These are phyloP conservation scores for Circinella umbellata DNA, from an alignment of 371 early-diverging fungal species.

Conservation along the genomic window DNA sequence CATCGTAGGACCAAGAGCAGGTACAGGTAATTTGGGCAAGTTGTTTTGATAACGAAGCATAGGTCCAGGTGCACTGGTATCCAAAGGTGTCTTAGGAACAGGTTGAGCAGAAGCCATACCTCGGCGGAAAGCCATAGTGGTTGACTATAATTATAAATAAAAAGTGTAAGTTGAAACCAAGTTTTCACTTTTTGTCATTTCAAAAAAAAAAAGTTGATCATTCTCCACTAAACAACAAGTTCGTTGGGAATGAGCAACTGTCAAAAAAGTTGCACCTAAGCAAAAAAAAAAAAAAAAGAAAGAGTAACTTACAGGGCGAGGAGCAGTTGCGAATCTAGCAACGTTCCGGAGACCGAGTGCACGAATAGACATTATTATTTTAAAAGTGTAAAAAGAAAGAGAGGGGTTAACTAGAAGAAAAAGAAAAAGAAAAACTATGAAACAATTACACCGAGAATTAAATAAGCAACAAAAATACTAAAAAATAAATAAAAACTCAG, in stretches of 20 bases:
- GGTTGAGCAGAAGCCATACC: slow-evolving; percentile 26
- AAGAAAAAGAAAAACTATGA: slow-evolving; percentile 7
- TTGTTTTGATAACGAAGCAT: slow-evolving; percentile 71
- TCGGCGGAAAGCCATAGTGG: slow-evolving; percentile 20
- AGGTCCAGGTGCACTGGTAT: slow-evolving; percentile 48
- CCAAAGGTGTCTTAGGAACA: slow-evolving; percentile 51
- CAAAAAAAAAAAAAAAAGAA: too few species aligned
- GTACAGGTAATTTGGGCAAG: slow-evolving; percentile 90
- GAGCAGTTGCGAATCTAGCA: slow-evolving; percentile 6
- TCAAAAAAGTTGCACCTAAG: too few species aligned
- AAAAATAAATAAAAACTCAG: not conserved
- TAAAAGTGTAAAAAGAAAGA: not conserved
- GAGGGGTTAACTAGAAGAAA: slow-evolving; percentile 2
- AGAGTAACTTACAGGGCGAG: not conserved
- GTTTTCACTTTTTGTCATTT: too few species aligned
- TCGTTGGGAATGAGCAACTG: not conserved
- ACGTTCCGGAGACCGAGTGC: slow-evolving; percentile 20
- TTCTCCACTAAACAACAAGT: not conserved
- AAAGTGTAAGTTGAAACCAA: too few species aligned
- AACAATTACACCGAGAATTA: not conserved
- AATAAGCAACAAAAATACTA: not conserved
- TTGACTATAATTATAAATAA: not conserved
- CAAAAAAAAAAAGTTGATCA: too few species aligned
- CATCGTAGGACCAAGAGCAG: slow-evolving; percentile 81
- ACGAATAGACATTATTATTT: slow-evolving; percentile 11